These are phyloP conservation scores for Pyrus betulifolia DNA, from an alignment of 306 rosid genomes.

Conservation along the genomic window DNA sequence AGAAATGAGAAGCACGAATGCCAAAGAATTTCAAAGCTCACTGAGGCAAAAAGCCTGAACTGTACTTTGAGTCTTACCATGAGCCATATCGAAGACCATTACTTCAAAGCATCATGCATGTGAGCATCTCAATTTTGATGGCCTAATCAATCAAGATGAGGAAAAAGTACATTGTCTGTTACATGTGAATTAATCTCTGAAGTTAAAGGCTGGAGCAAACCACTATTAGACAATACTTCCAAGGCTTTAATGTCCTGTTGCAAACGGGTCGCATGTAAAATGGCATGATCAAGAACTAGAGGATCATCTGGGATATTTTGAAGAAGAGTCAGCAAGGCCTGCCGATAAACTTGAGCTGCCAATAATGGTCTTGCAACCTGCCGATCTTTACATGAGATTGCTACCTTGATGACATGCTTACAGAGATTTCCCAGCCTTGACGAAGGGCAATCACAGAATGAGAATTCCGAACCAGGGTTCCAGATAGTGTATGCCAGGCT, in stretches of 20 bases:
- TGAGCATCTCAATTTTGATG: background rate
- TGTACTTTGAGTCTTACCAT: background rate
- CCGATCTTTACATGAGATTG: slow-evolving; percentile 48
- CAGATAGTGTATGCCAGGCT: slow-evolving; percentile 50
- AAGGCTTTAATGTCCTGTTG: slow-evolving; percentile 59
- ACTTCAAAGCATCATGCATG: background rate
- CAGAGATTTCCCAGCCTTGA: slow-evolving; percentile 70
- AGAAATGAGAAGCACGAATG: background rate
- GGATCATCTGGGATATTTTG: slow-evolving; percentile 63
- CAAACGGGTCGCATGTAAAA: slow-evolving; percentile 43
- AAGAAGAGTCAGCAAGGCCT: slow-evolving; percentile 52
- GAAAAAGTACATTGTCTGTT: slow-evolving; percentile 37
- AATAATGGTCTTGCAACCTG: slow-evolving; percentile 56
- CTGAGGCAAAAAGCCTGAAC: background rate
- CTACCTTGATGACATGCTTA: slow-evolving; percentile 68
- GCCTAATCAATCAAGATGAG: slow-evolving; percentile 28
- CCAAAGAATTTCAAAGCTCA: background rate
- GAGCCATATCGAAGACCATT: slow-evolving; percentile 8
- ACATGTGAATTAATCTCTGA: slow-evolving; percentile 47
- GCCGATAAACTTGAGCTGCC: slow-evolving; percentile 60
- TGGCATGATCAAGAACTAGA: slow-evolving; percentile 56
- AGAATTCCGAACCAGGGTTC: slow-evolving; percentile 79
- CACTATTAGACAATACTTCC: slow-evolving; percentile 52
- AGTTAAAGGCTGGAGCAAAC: slow-evolving; percentile 54
- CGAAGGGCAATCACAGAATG: slow-evolving; percentile 72